Evolutionary conservation across 2,329 filamentous ascomycete species (phyloP), one percentile per base, ranked within the genome.

Genomic region (Cryphonectria parasitica): DNA sequence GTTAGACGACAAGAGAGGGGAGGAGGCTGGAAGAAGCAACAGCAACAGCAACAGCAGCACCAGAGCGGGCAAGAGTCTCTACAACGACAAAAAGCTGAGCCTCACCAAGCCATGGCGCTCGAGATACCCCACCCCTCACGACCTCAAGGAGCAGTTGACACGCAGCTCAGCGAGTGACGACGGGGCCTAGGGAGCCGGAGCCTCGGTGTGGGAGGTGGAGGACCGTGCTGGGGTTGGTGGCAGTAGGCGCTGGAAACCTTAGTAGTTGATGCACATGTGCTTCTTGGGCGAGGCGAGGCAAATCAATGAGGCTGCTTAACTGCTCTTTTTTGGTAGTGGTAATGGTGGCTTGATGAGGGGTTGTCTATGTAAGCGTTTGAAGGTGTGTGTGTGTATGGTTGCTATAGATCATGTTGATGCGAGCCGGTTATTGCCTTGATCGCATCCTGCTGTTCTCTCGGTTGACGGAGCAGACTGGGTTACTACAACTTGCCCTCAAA

Each of bases 51-150:
- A 25, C 56, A 28, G 58, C 17, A 67, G 13, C 11, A 25, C 13
- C 31, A 52, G 15, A 6, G 43, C 36, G 13, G 28, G n/a, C n/a
- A 34, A 67, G 28, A 56, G 54, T 15, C 34, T 36, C 15, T 67
- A 69, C 65, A 71, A 72, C 43, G 69, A 72, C 43, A 17, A 52
- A 54, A 71, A 31, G 34, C 34, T 72, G 34, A 72, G 71, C 64
- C 71, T 49, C 52, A 34, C 45, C 13, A 69, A 71, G 69, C 71
- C 71, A 15, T 72, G 71, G 71, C 67, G 71, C 19, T 72, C 60
- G 28, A 67, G 71, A 41, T 72, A 72, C 28, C 71, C 71, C n/a
- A 72, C 71, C 10, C 71, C 71, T 15, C 71, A 49, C 52, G 66
- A 71, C 28, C 69, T 72, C 34, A 72, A 71, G 60, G 69, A 64